Percentiles rank a stretch among this genome's conserved stretches.
phyloP scores from a whole-genome alignment of 192 early-diverging fungal genomes.

The Umbelopsis sp. region DNA sequence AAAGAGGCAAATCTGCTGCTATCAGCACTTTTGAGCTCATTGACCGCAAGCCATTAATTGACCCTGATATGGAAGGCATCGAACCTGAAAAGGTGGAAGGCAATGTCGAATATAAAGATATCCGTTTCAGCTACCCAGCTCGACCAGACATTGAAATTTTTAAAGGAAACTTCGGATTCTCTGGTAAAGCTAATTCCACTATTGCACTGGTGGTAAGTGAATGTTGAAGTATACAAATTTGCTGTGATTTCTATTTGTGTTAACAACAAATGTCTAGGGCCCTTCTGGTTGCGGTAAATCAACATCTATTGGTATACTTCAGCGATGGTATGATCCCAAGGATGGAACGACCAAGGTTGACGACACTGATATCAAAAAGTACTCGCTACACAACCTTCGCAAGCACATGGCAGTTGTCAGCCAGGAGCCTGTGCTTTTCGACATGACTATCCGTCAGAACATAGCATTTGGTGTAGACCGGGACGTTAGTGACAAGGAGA shows the following conservation, averaged over 20 bases:
- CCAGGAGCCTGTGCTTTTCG: slow-evolving; percentile 91
- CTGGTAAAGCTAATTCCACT: slow-evolving; percentile 61
- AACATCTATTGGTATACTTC: slow-evolving; percentile 60
- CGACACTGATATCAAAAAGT: slow-evolving; percentile 56
- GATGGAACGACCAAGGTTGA: slow-evolving; percentile 69
- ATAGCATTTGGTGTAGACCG: slow-evolving; percentile 69
- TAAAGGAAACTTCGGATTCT: slow-evolving; percentile 55
- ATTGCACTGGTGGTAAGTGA: slow-evolving; percentile 78
- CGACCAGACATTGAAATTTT: slow-evolving; percentile 64
- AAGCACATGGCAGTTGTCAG: slow-evolving; percentile 77
- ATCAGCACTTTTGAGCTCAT: slow-evolving; percentile 70
- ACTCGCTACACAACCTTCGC: slow-evolving; percentile 68
- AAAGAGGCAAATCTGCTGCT: slow-evolving; percentile 82
- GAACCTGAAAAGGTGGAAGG: slow-evolving; percentile 47
- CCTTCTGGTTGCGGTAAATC: slow-evolving; percentile 86
- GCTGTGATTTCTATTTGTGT: neutral
- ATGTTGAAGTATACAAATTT: neutral
- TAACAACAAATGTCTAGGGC: slow-evolving; percentile 33
- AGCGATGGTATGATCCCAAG: slow-evolving; percentile 81
- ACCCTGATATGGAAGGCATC: slow-evolving; percentile 51
- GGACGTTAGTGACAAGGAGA: slow-evolving; percentile 48
- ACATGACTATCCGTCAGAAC: slow-evolving; percentile 82
- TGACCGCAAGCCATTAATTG: slow-evolving; percentile 70
- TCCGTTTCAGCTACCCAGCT: slow-evolving; percentile 72
- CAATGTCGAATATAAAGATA: slow-evolving; percentile 51